Conservation (phyloP, 805 yeast genomes). For the Kregervanrija fluxuum region DNA sequence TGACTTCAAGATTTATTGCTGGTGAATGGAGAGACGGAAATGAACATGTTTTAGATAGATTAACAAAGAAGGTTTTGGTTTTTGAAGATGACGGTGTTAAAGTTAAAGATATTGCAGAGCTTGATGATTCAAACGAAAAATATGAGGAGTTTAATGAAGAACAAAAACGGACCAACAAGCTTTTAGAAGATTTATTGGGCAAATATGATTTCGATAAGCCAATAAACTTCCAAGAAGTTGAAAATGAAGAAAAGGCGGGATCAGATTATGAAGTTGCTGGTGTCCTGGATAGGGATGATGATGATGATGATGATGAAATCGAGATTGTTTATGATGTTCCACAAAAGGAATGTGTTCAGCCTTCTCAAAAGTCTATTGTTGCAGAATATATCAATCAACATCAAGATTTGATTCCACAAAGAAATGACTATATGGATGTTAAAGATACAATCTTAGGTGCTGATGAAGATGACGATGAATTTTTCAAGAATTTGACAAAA, state of each 20-base stretch:
- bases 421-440: neutral
- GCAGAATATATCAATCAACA: slow-evolving; percentile 19
- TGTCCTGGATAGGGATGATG: slow-evolving; percentile 11
- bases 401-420: slow-evolving; percentile 1
- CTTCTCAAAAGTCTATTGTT: slow-evolving; percentile 14
- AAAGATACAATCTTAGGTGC: slow-evolving; percentile 11
- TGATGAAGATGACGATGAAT: slow-evolving; percentile 20
- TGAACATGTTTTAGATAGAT: slow-evolving; percentile 68
- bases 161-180: slow-evolving; percentile 35
- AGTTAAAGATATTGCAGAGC: slow-evolving; percentile 4
- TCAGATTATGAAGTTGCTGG: slow-evolving; percentile 33
- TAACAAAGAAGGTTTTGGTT: slow-evolving; percentile 20
- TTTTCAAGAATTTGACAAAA: slow-evolving; percentile 10
- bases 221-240: slow-evolving; percentile 29
- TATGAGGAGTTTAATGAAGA: slow-evolving; percentile 34
- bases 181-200: slow-evolving; percentile 41
- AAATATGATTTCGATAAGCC: slow-evolving; percentile 49
- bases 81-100: slow-evolving; percentile 19
- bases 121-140: slow-evolving; percentile 3
- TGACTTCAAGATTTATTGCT: slow-evolving; percentile 54
- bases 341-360: slow-evolving; percentile 17
- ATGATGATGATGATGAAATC: slow-evolving; percentile 21
- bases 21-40: slow-evolving; percentile 77
- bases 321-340: slow-evolving; percentile 23
- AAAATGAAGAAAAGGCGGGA: slow-evolving; percentile 28